Conservation (phyloP, 1,284 basidiomycete species). For the Phylloporus sp. region DNA sequence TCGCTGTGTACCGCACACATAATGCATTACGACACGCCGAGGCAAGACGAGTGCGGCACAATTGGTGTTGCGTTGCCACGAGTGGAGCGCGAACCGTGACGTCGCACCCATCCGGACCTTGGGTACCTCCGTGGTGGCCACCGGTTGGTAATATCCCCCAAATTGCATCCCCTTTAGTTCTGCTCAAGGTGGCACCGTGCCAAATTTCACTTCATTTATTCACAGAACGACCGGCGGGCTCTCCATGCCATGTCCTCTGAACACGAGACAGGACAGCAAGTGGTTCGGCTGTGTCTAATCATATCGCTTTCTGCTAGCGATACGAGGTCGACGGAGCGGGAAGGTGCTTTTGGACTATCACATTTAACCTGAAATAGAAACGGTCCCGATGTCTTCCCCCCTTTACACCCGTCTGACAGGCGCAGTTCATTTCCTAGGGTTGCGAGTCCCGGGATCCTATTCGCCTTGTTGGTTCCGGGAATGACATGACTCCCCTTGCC, state of each 20-base stretch:
- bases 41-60: neutral
- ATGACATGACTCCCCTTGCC: too few species aligned
- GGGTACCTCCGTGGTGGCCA: neutral
- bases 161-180: neutral
- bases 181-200: neutral
- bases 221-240: too few species aligned
- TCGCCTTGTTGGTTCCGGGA: neutral
- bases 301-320: neutral
- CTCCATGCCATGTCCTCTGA: neutral
- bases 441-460: neutral
- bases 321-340: too few species aligned
- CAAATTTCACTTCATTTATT: neutral
- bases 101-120: neutral
- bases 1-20: neutral
- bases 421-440: neutral
- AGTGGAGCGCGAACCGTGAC: too few species aligned
- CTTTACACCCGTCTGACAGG: neutral
- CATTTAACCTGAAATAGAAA: neutral
- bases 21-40: neutral
- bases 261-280: neutral
- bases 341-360: too few species aligned
- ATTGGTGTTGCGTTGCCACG: too few species aligned
- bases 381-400: too few species aligned
- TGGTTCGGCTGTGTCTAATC: neutral
- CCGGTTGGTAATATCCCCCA: neutral